Evolutionary conservation across 305 asterid species (phyloP).

Genomic region (Caryopteris hybrid): DNA sequence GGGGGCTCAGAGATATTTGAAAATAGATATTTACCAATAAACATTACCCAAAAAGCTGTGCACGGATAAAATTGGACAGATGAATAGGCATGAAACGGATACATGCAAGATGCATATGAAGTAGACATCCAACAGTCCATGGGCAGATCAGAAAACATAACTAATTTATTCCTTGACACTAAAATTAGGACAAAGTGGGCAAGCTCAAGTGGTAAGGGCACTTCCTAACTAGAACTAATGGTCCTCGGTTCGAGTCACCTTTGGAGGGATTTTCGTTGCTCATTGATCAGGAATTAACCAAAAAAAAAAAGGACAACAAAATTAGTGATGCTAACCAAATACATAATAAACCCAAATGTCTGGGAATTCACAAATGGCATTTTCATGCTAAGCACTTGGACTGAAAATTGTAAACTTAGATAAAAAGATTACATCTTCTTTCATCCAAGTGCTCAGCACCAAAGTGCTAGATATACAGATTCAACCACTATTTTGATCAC

Average conservation of each 20-base stretch:
- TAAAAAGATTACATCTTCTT: too few relatives aligned
- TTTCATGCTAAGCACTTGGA: not conserved
- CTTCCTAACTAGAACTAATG: too few relatives aligned
- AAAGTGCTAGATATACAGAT: too few relatives aligned
- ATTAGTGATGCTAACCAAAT: slow-evolving; percentile 2
- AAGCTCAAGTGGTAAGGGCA: too few relatives aligned
- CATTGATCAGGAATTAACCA: too few relatives aligned
- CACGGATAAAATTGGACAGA: not conserved
- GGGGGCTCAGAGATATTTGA: not conserved
- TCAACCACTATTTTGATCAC: not conserved
- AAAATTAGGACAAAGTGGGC: not conserved
- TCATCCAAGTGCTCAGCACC: too few relatives aligned
- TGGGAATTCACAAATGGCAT: not conserved
- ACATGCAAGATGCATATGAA: too few relatives aligned
- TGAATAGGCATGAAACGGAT: not conserved
- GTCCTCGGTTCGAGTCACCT: too few relatives aligned
- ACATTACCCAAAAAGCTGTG: not conserved
- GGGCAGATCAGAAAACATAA: not conserved
- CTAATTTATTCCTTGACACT: not conserved
- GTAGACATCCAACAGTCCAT: slow-evolving; percentile 2
- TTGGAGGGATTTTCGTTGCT: too few relatives aligned
- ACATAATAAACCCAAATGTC: not conserved
- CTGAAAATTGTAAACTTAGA: not conserved
- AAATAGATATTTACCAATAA: not conserved
- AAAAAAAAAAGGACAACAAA: not conserved